phyloP scores from a whole-genome alignment of 108 stramenopile species.

The Nannochloropsis oceanica region DNA sequence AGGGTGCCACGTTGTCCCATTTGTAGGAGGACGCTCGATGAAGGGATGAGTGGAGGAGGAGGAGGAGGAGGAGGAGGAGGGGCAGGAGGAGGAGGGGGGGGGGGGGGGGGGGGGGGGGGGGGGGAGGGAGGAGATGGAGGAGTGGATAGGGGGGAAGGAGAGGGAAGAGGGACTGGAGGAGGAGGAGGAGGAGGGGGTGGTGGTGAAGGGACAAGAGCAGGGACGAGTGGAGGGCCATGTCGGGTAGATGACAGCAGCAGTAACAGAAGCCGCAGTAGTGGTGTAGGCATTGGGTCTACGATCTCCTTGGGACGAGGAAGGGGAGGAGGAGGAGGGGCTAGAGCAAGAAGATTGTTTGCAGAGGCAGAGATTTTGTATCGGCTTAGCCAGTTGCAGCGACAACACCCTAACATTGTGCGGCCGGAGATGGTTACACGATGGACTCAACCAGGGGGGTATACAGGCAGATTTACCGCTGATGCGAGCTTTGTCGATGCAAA shows the following conservation, averaged over 20 bases:
- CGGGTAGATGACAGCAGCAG: background rate
- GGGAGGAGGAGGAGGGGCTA: background rate
- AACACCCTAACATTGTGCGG: background rate
- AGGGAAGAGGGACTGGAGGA: background rate
- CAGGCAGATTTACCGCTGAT: background rate
- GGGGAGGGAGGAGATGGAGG: background rate
- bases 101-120: background rate
- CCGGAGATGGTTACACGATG: background rate
- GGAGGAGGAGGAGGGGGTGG: background rate
- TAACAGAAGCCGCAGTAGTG: background rate
- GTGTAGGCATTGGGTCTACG: too few relatives aligned
- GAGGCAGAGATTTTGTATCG: background rate
- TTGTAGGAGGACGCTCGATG: background rate
- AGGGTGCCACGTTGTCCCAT: background rate
- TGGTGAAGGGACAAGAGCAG: background rate
- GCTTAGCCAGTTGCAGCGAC: background rate
- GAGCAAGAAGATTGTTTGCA: background rate
- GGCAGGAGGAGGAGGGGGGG: background rate
- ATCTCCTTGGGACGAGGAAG: too few relatives aligned
- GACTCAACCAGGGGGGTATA: background rate
- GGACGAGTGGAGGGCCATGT: background rate
- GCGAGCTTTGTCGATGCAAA: background rate
- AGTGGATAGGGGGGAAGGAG: background rate
- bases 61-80: too few relatives aligned
- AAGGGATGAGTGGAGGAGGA: background rate